Evolutionary conservation across 805 yeast species (phyloP).

Genomic region (Cyberlindnera xishuangbannaensis): DNA sequence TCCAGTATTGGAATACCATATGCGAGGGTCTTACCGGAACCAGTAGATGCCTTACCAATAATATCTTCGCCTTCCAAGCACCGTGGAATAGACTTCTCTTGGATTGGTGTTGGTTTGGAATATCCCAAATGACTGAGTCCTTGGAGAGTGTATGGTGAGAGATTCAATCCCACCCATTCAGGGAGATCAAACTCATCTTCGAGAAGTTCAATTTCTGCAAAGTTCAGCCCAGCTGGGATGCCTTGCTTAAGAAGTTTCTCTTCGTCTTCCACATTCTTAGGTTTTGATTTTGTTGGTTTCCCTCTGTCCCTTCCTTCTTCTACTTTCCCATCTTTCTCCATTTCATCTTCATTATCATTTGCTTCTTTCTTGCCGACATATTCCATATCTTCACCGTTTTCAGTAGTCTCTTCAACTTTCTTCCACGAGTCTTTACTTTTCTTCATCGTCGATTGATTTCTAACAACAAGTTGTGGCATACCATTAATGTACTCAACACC

Average conservation of each 20-base stretch:
- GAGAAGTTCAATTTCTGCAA: conserved; percentile 29
- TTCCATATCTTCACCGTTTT: too few relatives aligned
- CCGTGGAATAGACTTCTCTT: conserved; percentile 64
- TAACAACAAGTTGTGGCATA: conserved; percentile 49
- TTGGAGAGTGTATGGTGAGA: conserved; percentile 52
- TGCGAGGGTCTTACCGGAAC: conserved; percentile 96
- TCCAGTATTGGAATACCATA: conserved; percentile 91
- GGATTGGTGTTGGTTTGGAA: conserved; percentile 77
- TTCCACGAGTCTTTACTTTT: too few relatives aligned
- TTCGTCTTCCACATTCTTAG: conserved; percentile 18
- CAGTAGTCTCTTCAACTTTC: conserved; percentile 22
- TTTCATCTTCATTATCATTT: conserved; percentile 9
- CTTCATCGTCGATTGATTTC: conserved; percentile 25
- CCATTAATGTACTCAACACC: conserved; percentile 74
- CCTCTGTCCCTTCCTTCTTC: conserved; percentile 21
- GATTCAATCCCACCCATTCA: conserved; percentile 45
- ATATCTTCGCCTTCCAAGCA: conserved; percentile 73
- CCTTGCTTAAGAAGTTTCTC: conserved; percentile 15
- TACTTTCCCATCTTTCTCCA: conserved; percentile 15
- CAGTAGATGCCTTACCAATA: conserved; percentile 95
- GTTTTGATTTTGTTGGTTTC: conserved; percentile 10
- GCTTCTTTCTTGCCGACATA: too few relatives aligned
- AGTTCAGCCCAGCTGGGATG: conserved; percentile 22
- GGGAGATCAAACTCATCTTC: conserved; percentile 43
- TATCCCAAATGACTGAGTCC: conserved; percentile 60